These are phyloP conservation scores for Cicer yamashitae DNA, from an alignment of 306 rosid genomes.

Conservation along the genomic window DNA sequence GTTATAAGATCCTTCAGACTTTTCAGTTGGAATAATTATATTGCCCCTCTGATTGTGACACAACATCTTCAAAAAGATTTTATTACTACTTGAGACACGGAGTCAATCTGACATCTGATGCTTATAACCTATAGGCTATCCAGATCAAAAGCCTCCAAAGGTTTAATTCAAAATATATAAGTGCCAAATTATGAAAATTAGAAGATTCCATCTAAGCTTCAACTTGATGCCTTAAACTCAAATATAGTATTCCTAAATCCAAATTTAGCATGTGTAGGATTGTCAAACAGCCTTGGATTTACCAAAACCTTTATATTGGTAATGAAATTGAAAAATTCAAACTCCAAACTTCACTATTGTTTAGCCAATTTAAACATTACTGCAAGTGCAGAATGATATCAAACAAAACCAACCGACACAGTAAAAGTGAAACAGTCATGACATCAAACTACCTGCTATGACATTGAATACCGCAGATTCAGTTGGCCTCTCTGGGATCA, in stretches of 20 bases:
- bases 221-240: conserved; percentile 7
- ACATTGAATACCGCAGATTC: conserved; percentile 88
- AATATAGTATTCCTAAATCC: conserved; percentile 25
- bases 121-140: neutral
- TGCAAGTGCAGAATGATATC: conserved; percentile 36
- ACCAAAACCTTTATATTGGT: conserved; percentile 1
- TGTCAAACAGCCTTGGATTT: conserved; percentile 25
- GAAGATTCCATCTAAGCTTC: neutral
- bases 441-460: conserved; percentile 74
- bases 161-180: neutral
- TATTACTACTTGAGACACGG: conserved; percentile 10
- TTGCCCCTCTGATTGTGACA: conserved; percentile 20
- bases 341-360: conserved; percentile 3
- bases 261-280: conserved; percentile 9
- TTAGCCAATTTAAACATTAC: conserved; percentile 28
- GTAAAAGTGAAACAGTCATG: conserved; percentile 21
- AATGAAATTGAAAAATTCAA: conserved; percentile 15
- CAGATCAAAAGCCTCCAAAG: neutral
- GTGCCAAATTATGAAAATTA: conserved; percentile 5
- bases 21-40: neutral
- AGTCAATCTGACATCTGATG: conserved; percentile 14
- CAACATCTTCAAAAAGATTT: conserved; percentile 12
- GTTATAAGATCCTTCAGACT: conserved; percentile 21
- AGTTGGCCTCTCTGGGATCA: conserved; percentile 96
- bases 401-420: conserved; percentile 21